Conservation (phyloP, 179 eudicot species). For the Heliamphora pulchella region DNA sequence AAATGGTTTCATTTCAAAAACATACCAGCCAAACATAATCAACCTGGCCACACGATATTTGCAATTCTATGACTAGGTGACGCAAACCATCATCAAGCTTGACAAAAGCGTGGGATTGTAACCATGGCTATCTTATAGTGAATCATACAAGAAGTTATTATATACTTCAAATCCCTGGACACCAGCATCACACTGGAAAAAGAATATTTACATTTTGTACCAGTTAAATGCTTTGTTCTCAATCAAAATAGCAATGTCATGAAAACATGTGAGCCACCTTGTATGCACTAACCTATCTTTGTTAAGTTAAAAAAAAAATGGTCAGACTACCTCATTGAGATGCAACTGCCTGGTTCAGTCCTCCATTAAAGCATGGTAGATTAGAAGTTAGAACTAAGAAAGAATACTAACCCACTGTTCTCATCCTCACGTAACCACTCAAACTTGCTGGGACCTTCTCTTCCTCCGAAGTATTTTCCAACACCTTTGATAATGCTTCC, state of each 20-base stretch:
- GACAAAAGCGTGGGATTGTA: background rate
- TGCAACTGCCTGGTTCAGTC: background rate
- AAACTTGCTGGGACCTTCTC: conserved; percentile 96
- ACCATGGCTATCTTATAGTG: background rate
- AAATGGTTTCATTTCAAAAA: background rate
- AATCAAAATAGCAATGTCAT: background rate
- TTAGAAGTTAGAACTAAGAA: conserved; percentile 12
- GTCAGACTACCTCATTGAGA: background rate
- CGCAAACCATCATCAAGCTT: conserved; percentile 1
- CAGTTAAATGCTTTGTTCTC: background rate
- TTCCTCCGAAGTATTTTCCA: conserved; percentile 92
- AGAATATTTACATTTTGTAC: background rate
- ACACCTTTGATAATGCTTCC: conserved; percentile 61
- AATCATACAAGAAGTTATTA: too few species aligned
- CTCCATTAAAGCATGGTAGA: background rate
- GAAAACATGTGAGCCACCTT: conserved; percentile 7
- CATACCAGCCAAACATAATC: background rate
- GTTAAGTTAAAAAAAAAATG: background rate
- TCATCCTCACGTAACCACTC: conserved; percentile 80
- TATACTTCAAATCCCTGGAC: background rate
- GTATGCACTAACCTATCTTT: background rate
- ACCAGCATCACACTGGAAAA: background rate
- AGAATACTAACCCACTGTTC: conserved; percentile 58
- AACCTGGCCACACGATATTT: background rate
- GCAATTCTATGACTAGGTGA: background rate